Percentiles rank a stretch among this genome's conserved stretches.
Conservation (phyloP, 257 asterid species). For the Voacanga thouarsii region DNA sequence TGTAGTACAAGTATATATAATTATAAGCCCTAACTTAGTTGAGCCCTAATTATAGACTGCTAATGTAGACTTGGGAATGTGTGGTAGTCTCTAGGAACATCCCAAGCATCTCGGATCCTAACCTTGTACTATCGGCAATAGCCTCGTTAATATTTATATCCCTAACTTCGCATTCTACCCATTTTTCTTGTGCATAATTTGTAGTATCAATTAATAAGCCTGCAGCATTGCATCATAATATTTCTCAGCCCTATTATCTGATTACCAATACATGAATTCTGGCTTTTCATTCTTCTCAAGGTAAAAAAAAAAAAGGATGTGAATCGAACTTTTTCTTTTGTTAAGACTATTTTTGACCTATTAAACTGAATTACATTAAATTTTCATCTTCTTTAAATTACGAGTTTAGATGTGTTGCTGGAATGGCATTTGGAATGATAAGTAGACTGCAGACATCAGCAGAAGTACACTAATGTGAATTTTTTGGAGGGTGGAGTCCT, state of each 20-base stretch:
- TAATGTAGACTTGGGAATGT: slow-evolving; percentile 42
- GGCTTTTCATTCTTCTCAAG: no score
- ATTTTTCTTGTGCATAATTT: not conserved
- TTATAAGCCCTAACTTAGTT: slow-evolving; percentile 44
- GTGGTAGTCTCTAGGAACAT: slow-evolving; percentile 19
- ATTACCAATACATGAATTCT: no score
- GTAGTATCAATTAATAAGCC: not conserved
- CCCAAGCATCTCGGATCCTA: slow-evolving; percentile 33
- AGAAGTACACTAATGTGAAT: no score
- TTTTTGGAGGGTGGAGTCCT: no score
- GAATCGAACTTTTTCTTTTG: no score
- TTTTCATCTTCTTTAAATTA: no score
- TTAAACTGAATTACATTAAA: no score
- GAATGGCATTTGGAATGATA: no score
- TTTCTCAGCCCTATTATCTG: not conserved
- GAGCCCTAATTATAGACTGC: slow-evolving; percentile 41
- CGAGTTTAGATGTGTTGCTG: no score
- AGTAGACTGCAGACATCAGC: no score
- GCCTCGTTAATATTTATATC: slow-evolving; percentile 2
- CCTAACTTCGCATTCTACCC: slow-evolving; percentile 1
- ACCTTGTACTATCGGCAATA: slow-evolving; percentile 31
- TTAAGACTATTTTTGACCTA: no score
- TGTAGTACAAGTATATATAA: slow-evolving; percentile 36
- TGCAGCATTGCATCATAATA: not conserved
- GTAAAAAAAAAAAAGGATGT: no score